Evolutionary conservation across 306 rosid species (phyloP), one percentile per base, ranked within the genome.

Genomic region (Fragaria nilgerrensis): DNA sequence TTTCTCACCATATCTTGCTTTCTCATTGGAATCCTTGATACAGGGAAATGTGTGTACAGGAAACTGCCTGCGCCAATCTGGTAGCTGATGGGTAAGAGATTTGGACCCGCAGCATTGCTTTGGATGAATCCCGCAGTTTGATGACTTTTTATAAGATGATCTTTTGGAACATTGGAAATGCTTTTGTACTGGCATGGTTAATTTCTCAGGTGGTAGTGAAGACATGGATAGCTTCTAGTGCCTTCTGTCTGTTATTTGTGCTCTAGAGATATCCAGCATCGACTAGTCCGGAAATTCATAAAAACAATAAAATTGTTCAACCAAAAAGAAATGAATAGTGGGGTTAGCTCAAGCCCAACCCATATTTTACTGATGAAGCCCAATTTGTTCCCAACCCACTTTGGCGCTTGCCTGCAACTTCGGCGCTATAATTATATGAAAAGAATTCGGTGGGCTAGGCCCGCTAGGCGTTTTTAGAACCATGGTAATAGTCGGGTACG

Each of bases 1-100:
- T 52, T 49, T 76, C 85, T 71, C 81, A 82, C 76, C 11, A 50
- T 69, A 15, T 47, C 69, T n/a, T 77, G 78, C 25, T 80, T 84
- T 71, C 66, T 73, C 49, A 39, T 19, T 49, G 72, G 82, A 76
- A 80, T 76, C 81, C 34, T 64, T 56, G 77, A 74, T 81, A 49
- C 73, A 82, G 45, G 80, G 55, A 45, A 14, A 25, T 64, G 48
- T 50, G 50, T 53, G 2, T 53, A 58, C 34, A 29, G 39, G 67
- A 61, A 27, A 61, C 0, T 12, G 39, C 37, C 66, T 27, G 53
- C 44, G 19, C 39, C 67, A 76, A 76, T 61, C 20, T 73, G 77
- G 70, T 79, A 82, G 86, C 44, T 55, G 72, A 74, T 22, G 63
- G 39, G 62, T 7, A n/a, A 34, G 63, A 58, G 55, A 71, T 73